Conservation (phyloP, 805 yeast species). For the Candida coleopterorum region DNA sequence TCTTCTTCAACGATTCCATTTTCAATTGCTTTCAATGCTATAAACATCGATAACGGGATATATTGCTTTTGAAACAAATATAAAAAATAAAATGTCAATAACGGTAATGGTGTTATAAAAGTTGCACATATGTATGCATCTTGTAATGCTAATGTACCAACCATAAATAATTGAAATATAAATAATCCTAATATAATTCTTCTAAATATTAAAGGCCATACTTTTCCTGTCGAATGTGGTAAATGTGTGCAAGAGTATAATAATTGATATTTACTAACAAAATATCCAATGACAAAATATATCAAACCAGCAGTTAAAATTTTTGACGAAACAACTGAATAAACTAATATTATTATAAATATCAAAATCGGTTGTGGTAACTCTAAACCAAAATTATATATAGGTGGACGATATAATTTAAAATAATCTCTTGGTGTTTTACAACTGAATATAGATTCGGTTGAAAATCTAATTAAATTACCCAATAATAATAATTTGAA, state of each 20-base stretch:
- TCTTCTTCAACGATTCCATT: constrained; percentile 25
- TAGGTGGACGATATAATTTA: constrained; percentile 79
- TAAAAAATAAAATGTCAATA: constrained; percentile 57
- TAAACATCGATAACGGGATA: constrained; percentile 75
- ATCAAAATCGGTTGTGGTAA: constrained; percentile 89
- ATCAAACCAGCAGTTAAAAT: constrained; percentile 78
- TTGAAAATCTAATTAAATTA: constrained; percentile 66
- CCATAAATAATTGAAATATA: constrained; percentile 87
- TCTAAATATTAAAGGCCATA: constrained; percentile 88
- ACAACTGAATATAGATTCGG: constrained; percentile 50
- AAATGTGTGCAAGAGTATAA: constrained; percentile 90
- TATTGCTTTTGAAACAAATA: constrained; percentile 82
- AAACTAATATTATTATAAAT: constrained; percentile 76
- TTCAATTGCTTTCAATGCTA: constrained; percentile 79
- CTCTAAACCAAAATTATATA: constrained; percentile 84
- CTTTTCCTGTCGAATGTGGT: constrained; percentile 94
- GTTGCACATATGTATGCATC: constrained; percentile 74
- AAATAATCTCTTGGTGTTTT: constrained; percentile 81
- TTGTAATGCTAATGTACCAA: constrained; percentile 80
- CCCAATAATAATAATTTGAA: constrained; percentile 81
- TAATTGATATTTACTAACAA: constrained; percentile 86
- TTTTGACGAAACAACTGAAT: constrained; percentile 85
- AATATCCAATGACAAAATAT: constrained; percentile 81
- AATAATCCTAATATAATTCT: constrained; percentile 76
- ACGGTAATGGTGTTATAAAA: constrained; percentile 70